Percentiles rank a stretch among this genome's conserved stretches.
Conservation (phyloP, 208 protist genomes). For the Acanthamoeba castellanii region DNA sequence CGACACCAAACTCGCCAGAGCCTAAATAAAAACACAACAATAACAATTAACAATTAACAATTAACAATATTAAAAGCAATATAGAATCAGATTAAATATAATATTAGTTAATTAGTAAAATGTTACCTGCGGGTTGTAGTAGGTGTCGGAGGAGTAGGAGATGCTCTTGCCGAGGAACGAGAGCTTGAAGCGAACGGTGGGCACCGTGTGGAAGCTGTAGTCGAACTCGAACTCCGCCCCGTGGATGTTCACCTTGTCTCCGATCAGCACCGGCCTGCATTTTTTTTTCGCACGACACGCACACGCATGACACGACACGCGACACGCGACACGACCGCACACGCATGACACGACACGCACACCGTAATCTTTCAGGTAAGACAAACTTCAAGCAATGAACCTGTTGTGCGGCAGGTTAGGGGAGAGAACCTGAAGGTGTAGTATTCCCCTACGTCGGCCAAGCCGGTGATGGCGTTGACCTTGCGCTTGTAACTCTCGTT, state of each 20-base stretch:
- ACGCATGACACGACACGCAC: no score
- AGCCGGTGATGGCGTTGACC: slow-evolving; percentile 80
- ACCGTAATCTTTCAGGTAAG: no score
- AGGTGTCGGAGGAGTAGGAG: slow-evolving; percentile 83
- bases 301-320: neutral
- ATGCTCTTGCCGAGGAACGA: slow-evolving; percentile 78
- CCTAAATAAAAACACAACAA: neutral
- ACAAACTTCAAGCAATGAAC: no score
- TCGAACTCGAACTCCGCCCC: slow-evolving; percentile 86
- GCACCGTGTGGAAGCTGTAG: slow-evolving; percentile 88
- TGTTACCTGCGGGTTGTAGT: slow-evolving; percentile 76
- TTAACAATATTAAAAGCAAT: neutral
- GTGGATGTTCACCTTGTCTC: slow-evolving; percentile 80
- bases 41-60: neutral
- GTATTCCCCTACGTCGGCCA: slow-evolving; percentile 73
- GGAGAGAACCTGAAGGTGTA: slow-evolving; percentile 78
- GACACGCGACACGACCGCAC: no score
- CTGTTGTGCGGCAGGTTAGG: slow-evolving; percentile 24
- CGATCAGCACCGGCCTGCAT: slow-evolving; percentile 75
- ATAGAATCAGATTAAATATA: neutral
- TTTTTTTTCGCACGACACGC: neutral
- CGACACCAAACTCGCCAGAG: slow-evolving; percentile 64
- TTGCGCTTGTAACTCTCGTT: slow-evolving; percentile 81
- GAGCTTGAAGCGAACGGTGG: slow-evolving; percentile 86
- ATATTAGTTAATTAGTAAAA: neutral